Base-by-base conservation (phyloP, 2,329 filamentous ascomycete genomes). In the Eutypella sp. region DNA sequence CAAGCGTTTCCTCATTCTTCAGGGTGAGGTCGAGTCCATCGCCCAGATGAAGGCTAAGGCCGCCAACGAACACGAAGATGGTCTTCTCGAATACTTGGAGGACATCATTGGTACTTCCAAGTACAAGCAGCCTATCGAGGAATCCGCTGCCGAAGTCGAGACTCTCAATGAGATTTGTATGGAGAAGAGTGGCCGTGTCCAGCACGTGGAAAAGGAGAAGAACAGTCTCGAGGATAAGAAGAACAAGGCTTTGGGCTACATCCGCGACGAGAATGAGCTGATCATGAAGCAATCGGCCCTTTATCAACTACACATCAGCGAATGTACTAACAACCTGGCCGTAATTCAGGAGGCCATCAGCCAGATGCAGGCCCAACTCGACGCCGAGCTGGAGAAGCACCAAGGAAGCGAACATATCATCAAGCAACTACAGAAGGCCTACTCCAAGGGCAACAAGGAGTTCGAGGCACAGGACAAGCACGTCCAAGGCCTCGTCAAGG, bases 1-100 rank as follows among this genome's bases (percentile, higher is more conserved):
- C 71, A 99, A 99, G 70, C 88, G 93, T 49, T 99, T 99, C 70
- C 72, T 99, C 44, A 99, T 99, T 61, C 73, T 99, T 10, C 93
- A 99, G 67, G 93, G 93, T 61, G 93, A 99, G 65, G 93, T 99
- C 48, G 93, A 99, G 66, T 96, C 92, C 0, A 99, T 99, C 62
- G 92, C 93, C 6, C 93, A 97, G 68, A 99, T 99, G 93, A 99
- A 99, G 68, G 78, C 95, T 16, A 99, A 99, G 67, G 93, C 95
- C 4, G 84, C 79, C 36, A 92, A 89, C 57, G 93, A 99, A 65
- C 92, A 97, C 61, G 93, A 99, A 50, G 93, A 99, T 59, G 93
- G 93, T 11, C 78, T 99, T 3, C 76, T 99, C 16, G 93, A 99
- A 66, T 99, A 99, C 54, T 80, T 99, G 0, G 93, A 99, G 65